A percentile compares a stretch with the other conserved stretches of the same genome.
Conservation (phyloP, 2,329 filamentous ascomycete genomes). For the Calonectria pseudoturangicola region DNA sequence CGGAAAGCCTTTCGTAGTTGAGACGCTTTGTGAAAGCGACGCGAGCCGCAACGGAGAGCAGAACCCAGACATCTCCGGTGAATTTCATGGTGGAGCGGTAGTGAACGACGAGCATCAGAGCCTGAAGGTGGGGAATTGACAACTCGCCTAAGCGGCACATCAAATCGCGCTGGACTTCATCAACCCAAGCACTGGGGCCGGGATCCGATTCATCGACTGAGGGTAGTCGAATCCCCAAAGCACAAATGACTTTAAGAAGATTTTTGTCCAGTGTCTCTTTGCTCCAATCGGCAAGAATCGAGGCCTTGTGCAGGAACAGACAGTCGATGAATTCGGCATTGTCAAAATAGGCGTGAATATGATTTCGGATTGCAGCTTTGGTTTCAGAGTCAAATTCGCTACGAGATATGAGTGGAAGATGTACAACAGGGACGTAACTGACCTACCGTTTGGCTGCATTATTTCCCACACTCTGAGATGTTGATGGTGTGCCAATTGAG, state of each 20-base stretch:
- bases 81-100: slow-evolving; percentile 43
- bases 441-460: slow-evolving; percentile 25
- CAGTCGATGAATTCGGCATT: slow-evolving; percentile 43
- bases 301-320: slow-evolving; percentile 49
- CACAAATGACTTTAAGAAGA: slow-evolving; percentile 50
- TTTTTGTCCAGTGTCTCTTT: slow-evolving; percentile 44
- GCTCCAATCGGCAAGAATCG: slow-evolving; percentile 52
- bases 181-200: slow-evolving; percentile 45
- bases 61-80: slow-evolving; percentile 47
- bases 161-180: slow-evolving; percentile 43
- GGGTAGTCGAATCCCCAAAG: slow-evolving; percentile 35
- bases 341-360: slow-evolving; percentile 53
- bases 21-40: slow-evolving; percentile 53
- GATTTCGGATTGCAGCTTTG: slow-evolving; percentile 23
- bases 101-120: slow-evolving; percentile 46
- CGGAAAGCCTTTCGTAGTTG: slow-evolving; percentile 50
- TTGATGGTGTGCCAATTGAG: not conserved
- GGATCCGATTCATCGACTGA: not conserved
- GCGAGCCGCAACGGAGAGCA: slow-evolving; percentile 50
- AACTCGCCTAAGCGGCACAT: slow-evolving; percentile 35
- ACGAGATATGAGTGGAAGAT: not conserved
- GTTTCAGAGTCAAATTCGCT: slow-evolving; percentile 44
- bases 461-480: not conserved
- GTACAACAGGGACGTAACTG: fast-evolving
- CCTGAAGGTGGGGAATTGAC: slow-evolving; percentile 45